Evolutionary conservation across 1,284 basidiomycete species (phyloP).

Genomic region (Gomphus sp.): DNA sequence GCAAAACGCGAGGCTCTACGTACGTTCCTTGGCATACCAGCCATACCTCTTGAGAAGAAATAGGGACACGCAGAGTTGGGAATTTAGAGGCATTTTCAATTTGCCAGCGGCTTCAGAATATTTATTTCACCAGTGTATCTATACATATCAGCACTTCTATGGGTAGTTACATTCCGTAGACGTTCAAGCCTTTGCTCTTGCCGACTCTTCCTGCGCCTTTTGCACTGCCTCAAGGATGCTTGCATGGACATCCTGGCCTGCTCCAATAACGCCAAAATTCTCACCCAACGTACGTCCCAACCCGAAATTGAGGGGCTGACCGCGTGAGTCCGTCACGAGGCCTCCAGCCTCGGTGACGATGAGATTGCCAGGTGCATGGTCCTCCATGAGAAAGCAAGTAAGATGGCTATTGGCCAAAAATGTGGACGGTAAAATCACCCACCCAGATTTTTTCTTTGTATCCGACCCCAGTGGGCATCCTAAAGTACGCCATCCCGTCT

Average conservation of each 20-base stretch:
- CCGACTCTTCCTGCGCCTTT: conserved; percentile 45
- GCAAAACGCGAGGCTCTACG: conserved; percentile 29
- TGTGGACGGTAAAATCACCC: conserved; percentile 15
- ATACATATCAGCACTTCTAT: neutral
- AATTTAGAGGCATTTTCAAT: neutral
- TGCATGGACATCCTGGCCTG: conserved; percentile 56
- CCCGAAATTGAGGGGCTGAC: conserved; percentile 77
- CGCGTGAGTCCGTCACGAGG: conserved; percentile 75
- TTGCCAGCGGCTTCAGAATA: neutral
- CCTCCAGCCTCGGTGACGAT: conserved; percentile 90
- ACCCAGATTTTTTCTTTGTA: conserved; percentile 92
- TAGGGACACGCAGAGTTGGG: neutral
- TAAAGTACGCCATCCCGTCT: conserved; percentile 84
- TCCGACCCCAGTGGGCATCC: conserved; percentile 79
- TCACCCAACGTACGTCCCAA: conserved; percentile 78
- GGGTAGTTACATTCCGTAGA: neutral
- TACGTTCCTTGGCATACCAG: conserved; percentile 28
- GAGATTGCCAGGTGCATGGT: conserved; percentile 85
- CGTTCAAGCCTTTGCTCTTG: conserved; percentile 7
- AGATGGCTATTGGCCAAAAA: neutral
- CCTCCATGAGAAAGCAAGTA: conserved; percentile 32
- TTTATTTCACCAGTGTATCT: neutral
- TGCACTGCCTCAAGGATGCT: conserved; percentile 71
- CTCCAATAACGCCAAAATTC: conserved; percentile 84
- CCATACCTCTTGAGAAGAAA: conserved; percentile 6